A percentile compares a stretch with the other conserved stretches of the same genome.
phyloP scores from a whole-genome alignment of 495 filamentous ascomycete species.

The Ramalina intermedia region DNA sequence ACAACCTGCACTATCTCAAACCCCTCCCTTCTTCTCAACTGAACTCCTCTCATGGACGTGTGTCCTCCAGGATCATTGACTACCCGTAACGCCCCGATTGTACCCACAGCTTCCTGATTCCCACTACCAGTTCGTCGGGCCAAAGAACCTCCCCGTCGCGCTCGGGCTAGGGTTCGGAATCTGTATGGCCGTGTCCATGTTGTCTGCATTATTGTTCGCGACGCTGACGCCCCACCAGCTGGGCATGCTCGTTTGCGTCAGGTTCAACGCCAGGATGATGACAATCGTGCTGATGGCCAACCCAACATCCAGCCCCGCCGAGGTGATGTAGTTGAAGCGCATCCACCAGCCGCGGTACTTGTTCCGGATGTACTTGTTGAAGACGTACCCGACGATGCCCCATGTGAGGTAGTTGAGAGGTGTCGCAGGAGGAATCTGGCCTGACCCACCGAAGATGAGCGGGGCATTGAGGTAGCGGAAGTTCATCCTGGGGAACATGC shows the following conservation, averaged over 20 bases:
- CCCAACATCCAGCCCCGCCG: conserved; percentile 56
- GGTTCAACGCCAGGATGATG: conserved; percentile 53
- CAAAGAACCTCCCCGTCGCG: conserved; percentile 41
- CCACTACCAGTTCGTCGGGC: conserved; percentile 34
- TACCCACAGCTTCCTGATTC: too few relatives aligned
- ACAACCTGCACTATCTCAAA: too few relatives aligned
- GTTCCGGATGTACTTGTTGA: conserved; percentile 51
- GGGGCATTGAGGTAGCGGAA: conserved; percentile 33
- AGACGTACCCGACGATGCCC: conserved; percentile 51
- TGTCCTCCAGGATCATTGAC: too few relatives aligned
- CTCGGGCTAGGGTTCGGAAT: conserved; percentile 19
- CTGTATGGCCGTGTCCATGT: conserved; percentile 23
- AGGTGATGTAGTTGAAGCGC: conserved; percentile 66
- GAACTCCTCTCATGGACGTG: too few relatives aligned
- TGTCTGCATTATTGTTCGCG: conserved; percentile 31
- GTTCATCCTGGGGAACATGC: conserved; percentile 26
- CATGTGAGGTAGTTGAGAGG: conserved; percentile 43
- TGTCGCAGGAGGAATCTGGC: conserved; percentile 36
- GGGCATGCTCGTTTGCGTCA: conserved; percentile 36
- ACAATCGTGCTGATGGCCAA: conserved; percentile 51
- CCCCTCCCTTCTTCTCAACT: too few relatives aligned
- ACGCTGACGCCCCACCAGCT: conserved; percentile 54
- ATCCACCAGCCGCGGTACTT: conserved; percentile 58
- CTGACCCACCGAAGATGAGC: conserved; percentile 32
- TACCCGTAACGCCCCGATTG: too few relatives aligned